A percentile compares a stretch with the other conserved stretches of the same genome.
Evolutionary conservation across 2,329 filamentous ascomycete species (phyloP).

Genomic region (Diaporthe caulivora): DNA sequence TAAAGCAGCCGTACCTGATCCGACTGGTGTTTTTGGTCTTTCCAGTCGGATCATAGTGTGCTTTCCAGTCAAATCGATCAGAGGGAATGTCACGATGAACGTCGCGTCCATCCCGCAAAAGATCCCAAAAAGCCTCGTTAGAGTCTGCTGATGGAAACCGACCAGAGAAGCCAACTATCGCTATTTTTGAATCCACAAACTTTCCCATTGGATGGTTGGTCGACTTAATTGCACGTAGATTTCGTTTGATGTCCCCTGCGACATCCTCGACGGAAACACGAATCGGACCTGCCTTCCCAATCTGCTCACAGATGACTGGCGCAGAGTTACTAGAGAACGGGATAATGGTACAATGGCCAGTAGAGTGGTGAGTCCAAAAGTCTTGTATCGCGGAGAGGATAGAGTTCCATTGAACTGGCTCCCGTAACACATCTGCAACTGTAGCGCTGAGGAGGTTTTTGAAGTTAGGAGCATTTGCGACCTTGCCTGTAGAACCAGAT

Average conservation of each 20-base stretch:
- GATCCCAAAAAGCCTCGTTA: constrained; percentile 28
- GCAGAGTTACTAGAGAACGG: constrained; percentile 2
- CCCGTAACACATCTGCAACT: neutral
- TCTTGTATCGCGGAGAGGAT: constrained; percentile 1
- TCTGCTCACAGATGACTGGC: neutral
- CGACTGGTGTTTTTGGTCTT: constrained; percentile 66
- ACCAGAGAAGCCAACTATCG: constrained; percentile 13
- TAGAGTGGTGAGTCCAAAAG: constrained; percentile 6
- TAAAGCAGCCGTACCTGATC: constrained; percentile 59
- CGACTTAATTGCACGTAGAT: neutral
- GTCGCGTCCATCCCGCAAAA: constrained; percentile 42
- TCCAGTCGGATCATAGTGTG: constrained; percentile 43
- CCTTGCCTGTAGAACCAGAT: constrained; percentile 12
- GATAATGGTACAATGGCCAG: neutral
- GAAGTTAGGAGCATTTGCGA: constrained; percentile 14
- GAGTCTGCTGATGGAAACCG: constrained; percentile 14
- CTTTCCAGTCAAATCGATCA: constrained; percentile 29
- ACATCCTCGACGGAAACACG: constrained; percentile 2
- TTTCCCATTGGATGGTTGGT: neutral
- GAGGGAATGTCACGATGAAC: constrained; percentile 40
- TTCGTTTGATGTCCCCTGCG: neutral
- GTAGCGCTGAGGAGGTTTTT: neutral
- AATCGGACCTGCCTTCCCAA: neutral
- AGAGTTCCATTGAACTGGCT: constrained; percentile 10
- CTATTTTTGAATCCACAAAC: constrained; percentile 11